Percentiles rank a stretch among this genome's conserved stretches.
These are phyloP conservation scores for Suhomyces coccinellae DNA, from an alignment of 1,139 yeast genomes.

Conservation along the genomic window DNA sequence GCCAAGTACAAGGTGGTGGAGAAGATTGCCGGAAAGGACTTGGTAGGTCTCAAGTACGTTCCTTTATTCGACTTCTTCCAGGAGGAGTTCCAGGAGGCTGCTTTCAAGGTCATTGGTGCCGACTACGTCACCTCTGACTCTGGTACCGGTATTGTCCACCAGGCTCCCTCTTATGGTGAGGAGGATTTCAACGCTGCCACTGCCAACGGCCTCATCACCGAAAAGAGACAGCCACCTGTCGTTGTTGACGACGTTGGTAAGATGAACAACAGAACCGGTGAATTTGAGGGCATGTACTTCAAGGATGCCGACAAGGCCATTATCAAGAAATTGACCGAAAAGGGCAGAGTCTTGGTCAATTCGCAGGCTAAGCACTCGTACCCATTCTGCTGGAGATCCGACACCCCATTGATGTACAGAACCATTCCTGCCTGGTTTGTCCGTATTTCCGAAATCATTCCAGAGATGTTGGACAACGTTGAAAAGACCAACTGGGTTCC, in stretches of 20 bases:
- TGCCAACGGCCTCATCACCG: constrained; percentile 70
- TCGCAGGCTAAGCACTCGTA: constrained; percentile 92
- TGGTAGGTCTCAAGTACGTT: constrained; percentile 74
- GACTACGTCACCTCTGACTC: constrained; percentile 88
- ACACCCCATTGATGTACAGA: constrained; percentile 93
- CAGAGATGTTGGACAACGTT: constrained; percentile 85
- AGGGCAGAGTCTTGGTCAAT: constrained; percentile 72
- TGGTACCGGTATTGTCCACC: constrained; percentile 99
- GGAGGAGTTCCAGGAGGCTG: constrained; percentile 72
- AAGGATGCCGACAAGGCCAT: constrained; percentile 94
- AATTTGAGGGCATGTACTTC: constrained; percentile 81
- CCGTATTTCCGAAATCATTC: constrained; percentile 80
- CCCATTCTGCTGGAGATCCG: constrained; percentile 99
- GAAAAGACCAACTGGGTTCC: constrained; percentile 96
- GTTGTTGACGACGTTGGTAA: constrained; percentile 92
- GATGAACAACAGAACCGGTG: constrained; percentile 72
- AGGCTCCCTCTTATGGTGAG: constrained; percentile 99
- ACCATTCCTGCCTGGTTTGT: constrained; percentile 99
- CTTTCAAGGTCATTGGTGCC: constrained; percentile 77
- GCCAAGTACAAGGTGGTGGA: constrained; percentile 86
- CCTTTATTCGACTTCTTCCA: constrained; percentile 84
- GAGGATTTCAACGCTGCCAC: constrained; percentile 89
- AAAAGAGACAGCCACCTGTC: constrained; percentile 76
- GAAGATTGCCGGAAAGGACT: constrained; percentile 72
- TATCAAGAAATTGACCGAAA: constrained; percentile 77